Evolutionary conservation across 768 basidiomycete genomes (phyloP).

Genomic region (Cubamyces lactineus): DNA sequence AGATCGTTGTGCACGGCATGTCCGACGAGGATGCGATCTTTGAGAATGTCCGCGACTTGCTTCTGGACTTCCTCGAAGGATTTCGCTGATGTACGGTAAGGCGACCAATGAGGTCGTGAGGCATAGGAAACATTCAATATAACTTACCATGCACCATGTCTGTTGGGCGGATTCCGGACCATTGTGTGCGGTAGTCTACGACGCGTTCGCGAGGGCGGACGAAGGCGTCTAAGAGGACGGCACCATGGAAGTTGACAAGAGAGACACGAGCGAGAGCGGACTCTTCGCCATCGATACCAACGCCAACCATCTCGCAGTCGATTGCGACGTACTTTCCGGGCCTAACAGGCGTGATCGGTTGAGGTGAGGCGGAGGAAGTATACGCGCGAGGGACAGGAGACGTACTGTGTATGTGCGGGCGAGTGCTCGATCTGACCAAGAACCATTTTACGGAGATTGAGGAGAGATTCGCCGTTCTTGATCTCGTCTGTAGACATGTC

Average conservation of each 20-base stretch:
- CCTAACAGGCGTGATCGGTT: slow-evolving; percentile 3
- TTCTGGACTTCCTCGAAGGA: slow-evolving; percentile 81
- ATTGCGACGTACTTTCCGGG: slow-evolving; percentile 79
- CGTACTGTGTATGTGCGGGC: slow-evolving; percentile 50
- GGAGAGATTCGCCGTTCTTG: slow-evolving; percentile 54
- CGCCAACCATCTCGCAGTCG: slow-evolving; percentile 98
- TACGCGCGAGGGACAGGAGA: slow-evolving; percentile 1
- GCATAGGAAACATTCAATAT: not conserved
- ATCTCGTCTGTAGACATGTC: slow-evolving; percentile 26
- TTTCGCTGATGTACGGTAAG: slow-evolving; percentile 51
- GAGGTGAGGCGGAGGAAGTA: not conserved
- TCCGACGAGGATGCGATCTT: slow-evolving; percentile 81
- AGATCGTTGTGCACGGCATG: slow-evolving; percentile 93
- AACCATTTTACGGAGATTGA: slow-evolving; percentile 55
- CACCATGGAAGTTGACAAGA: slow-evolving; percentile 87
- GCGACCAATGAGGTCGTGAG: not conserved
- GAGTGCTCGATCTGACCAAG: slow-evolving; percentile 48
- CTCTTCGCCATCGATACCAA: slow-evolving; percentile 82
- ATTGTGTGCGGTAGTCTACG: slow-evolving; percentile 91
- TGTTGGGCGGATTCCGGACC: slow-evolving; percentile 75
- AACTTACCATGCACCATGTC: slow-evolving; percentile 72
- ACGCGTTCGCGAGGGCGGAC: slow-evolving; percentile 87
- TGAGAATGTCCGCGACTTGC: slow-evolving; percentile 72
- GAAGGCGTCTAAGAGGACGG: slow-evolving; percentile 78
- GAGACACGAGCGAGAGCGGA: slow-evolving; percentile 89